Conservation (phyloP, 257 asterid genomes). For the Capsicum rhomboideum region DNA sequence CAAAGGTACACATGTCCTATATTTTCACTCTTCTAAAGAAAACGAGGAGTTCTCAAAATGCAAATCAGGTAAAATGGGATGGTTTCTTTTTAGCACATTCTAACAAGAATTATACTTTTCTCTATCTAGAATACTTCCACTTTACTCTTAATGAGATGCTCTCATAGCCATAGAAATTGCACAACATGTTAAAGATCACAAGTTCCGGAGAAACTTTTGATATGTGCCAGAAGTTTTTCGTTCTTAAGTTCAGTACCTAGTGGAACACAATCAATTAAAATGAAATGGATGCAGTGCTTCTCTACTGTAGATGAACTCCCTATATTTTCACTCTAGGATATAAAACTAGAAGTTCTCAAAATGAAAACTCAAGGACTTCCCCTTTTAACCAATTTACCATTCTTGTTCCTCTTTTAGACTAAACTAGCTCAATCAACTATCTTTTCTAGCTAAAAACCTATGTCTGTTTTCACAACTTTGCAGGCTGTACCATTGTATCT, state of each 20-base stretch:
- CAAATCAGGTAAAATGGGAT: background rate
- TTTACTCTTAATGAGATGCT: background rate
- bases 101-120: background rate
- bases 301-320: background rate
- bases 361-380: background rate
- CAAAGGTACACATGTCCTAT: background rate
- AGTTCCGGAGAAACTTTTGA: background rate
- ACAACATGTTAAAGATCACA: background rate
- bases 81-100: background rate
- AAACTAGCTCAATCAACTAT: background rate
- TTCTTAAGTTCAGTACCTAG: background rate
- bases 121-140: background rate
- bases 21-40: background rate
- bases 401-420: background rate
- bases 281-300: background rate
- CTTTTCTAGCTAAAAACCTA: background rate
- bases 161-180: no score
- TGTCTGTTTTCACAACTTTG: background rate
- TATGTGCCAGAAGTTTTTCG: background rate
- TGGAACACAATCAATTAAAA: background rate
- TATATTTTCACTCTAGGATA: background rate
- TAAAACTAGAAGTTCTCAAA: background rate
- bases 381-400: background rate
- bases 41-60: background rate
- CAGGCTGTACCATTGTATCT: constrained; percentile 86